These are phyloP conservation scores for Eimeria maxima DNA, from an alignment of 169 alveolate species.

Conservation along the genomic window DNA sequence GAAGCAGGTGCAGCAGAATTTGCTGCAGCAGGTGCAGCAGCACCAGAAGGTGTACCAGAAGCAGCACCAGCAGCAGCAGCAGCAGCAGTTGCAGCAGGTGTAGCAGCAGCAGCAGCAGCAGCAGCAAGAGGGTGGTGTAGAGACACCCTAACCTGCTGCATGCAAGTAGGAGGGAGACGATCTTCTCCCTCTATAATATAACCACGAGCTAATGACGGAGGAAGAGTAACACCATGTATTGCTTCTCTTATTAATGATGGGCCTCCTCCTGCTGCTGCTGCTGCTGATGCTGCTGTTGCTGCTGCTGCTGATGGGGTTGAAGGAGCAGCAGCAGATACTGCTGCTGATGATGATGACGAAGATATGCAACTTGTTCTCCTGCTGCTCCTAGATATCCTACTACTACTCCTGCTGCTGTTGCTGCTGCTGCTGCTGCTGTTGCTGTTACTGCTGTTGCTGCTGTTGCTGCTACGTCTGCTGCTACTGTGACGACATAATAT, in stretches of 20 bases:
- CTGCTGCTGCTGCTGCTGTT: too few species aligned
- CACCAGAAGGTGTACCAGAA: too few species aligned
- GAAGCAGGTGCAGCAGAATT: too few species aligned
- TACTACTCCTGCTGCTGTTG: background rate
- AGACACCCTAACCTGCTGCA: constrained; percentile 1
- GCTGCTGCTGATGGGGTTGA: too few species aligned
- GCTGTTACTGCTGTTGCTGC: too few species aligned
- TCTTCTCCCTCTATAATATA: background rate
- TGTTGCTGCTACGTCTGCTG: too few species aligned
- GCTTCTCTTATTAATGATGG: background rate
- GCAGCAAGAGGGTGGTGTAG: background rate
- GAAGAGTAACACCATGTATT: constrained; percentile 1
- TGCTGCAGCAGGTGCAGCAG: too few species aligned
- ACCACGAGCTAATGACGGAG: background rate
- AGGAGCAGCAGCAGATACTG: too few species aligned
- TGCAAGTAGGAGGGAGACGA: background rate
- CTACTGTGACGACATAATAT: too few species aligned
- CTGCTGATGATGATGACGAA: too few species aligned
- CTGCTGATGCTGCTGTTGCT: background rate
- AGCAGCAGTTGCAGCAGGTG: background rate
- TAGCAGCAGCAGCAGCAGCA: background rate
- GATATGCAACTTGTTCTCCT: too few species aligned
- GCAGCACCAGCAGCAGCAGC: constrained; percentile 17
- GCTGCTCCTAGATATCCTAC: too few species aligned
- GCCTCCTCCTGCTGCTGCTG: background rate